Conservation (phyloP, 2,329 filamentous ascomycete genomes). For the Falciphora oryzae region DNA sequence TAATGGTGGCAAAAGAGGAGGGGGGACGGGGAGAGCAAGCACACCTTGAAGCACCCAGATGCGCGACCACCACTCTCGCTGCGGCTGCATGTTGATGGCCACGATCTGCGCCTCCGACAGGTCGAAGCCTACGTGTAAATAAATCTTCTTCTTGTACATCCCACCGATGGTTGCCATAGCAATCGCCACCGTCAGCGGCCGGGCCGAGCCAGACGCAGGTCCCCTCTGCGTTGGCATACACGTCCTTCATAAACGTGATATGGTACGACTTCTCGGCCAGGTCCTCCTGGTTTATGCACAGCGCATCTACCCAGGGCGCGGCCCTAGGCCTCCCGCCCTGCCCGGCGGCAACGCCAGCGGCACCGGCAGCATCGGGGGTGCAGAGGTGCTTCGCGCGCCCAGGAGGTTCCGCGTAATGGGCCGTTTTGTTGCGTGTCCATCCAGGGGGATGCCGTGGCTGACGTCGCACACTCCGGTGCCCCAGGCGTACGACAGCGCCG, state of each 20-base stretch:
- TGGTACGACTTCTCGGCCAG: background rate
- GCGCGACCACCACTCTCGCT: background rate
- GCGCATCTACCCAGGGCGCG: background rate
- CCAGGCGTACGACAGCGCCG: constrained; percentile 6
- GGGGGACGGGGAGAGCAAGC: no score
- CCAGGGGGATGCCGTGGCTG: background rate
- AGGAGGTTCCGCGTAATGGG: background rate
- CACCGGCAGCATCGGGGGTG: background rate
- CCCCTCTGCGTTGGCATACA: background rate
- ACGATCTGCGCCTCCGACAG: background rate
- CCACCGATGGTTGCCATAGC: background rate
- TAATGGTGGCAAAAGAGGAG: no score
- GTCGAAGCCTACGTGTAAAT: no score
- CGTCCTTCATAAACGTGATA: background rate
- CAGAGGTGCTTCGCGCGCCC: background rate
- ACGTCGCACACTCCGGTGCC: background rate
- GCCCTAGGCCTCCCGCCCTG: no score
- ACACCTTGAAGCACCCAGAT: background rate
- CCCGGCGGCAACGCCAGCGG: no score
- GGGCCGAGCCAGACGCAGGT: constrained; percentile 7
- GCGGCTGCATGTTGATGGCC: background rate
- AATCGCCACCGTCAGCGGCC: background rate
- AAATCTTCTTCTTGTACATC: background rate
- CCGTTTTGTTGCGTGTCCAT: no score
- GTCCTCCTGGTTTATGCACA: constrained; percentile 8